These are phyloP conservation scores for Silene coronaria DNA, from an alignment of 179 eudicot genomes.

Conservation along the genomic window DNA sequence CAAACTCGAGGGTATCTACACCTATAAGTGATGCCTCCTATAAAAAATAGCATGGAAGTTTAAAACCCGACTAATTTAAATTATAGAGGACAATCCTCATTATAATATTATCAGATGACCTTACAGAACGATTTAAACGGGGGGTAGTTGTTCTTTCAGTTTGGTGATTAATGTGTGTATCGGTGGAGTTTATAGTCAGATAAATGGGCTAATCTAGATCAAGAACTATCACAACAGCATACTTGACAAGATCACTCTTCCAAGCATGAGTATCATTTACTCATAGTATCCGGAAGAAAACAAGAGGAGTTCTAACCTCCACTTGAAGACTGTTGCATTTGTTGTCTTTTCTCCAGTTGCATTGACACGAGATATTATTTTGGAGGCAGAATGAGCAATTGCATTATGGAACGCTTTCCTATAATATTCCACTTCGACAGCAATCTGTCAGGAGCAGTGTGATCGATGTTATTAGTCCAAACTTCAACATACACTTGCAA, in stretches of 20 bases:
- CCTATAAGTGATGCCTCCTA: slow-evolving; percentile 87
- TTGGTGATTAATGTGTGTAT: too few relatives aligned
- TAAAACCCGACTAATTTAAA: not conserved
- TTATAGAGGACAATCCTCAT: not conserved
- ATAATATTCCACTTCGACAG: slow-evolving; percentile 74
- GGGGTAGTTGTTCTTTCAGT: too few relatives aligned
- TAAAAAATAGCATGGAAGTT: slow-evolving; percentile 21
- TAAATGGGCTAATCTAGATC: too few relatives aligned
- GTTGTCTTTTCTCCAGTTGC: slow-evolving; percentile 86
- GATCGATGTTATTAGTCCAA: slow-evolving; percentile 11
- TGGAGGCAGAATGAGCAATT: slow-evolving; percentile 87
- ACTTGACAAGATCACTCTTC: too few relatives aligned
- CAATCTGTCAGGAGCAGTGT: slow-evolving; percentile 40
- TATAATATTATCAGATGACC: too few relatives aligned
- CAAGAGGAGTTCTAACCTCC: slow-evolving; percentile 71
- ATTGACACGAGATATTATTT: slow-evolving; percentile 76
- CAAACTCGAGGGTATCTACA: slow-evolving; percentile 83
- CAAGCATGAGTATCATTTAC: not conserved
- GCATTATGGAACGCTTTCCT: slow-evolving; percentile 79
- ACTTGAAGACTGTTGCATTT: slow-evolving; percentile 81
- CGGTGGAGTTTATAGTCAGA: too few relatives aligned
- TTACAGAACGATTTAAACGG: too few relatives aligned
- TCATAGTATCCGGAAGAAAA: not conserved
- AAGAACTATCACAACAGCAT: too few relatives aligned
- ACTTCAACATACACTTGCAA: not conserved